Evolutionary conservation across 2,329 filamentous ascomycete genomes (phyloP).

Genomic region (Ramularia collo-cygni): DNA sequence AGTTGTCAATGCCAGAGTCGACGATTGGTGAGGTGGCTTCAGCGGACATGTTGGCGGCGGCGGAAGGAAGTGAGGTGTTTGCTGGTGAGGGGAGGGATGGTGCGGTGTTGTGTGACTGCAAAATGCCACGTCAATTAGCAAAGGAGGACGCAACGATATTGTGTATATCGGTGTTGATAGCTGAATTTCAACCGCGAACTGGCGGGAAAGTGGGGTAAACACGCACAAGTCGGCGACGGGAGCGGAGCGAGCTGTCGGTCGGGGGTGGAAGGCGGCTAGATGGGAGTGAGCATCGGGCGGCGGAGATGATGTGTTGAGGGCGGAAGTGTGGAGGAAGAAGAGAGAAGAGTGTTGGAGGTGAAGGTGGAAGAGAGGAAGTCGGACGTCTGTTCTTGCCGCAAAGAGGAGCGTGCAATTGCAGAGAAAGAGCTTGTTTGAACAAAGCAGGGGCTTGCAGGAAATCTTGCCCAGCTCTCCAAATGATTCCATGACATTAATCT

Average conservation of each 20-base stretch:
- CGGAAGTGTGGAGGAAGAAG: background rate
- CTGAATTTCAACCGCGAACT: background rate
- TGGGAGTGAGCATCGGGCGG: too few relatives aligned
- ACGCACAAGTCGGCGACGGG: too few relatives aligned
- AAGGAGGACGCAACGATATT: background rate
- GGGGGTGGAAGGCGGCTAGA: too few relatives aligned
- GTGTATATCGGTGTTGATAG: background rate
- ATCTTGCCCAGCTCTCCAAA: too few relatives aligned
- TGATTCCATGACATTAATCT: too few relatives aligned
- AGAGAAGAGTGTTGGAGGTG: background rate
- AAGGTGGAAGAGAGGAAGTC: background rate
- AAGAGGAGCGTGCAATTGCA: constrained; percentile 1
- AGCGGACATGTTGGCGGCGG: constrained; percentile 22
- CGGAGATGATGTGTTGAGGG: background rate
- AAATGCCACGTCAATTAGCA: background rate
- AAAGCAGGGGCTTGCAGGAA: too few relatives aligned
- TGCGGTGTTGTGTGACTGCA: constrained; percentile 1
- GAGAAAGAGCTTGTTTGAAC: too few relatives aligned
- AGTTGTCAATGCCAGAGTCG: constrained; percentile 27
- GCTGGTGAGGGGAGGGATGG: background rate
- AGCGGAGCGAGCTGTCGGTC: too few relatives aligned
- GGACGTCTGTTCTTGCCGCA: background rate
- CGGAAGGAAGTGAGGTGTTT: constrained; percentile 1
- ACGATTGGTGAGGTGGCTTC: constrained; percentile 24
- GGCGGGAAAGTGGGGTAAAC: too few relatives aligned